Evolutionary conservation across 768 basidiomycete species (phyloP), one percentile per base, ranked within the genome.

Genomic region (Antrodiella citrinella): DNA sequence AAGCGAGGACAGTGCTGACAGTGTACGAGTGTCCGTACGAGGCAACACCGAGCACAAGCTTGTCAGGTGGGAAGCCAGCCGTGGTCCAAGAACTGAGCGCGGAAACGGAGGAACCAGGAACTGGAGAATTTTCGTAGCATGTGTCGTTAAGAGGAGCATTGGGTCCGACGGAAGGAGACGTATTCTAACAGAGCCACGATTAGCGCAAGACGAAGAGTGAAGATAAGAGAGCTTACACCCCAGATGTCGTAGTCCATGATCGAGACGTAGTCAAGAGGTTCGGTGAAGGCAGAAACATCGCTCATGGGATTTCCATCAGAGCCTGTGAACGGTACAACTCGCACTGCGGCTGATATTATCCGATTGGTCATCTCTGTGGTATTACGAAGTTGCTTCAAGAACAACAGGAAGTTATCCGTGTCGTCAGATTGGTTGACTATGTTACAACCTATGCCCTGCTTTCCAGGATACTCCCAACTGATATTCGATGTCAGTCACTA

Each of bases 401-500:
- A 90, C 3, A 67, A 54, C 26, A 93, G 76, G 66, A 86, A 88
- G 65, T 96, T 94, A 24, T 75, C 68, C 0, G 82, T 78, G 62
- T 98, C 94, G 48, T 72, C 53, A 1, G 48, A 4, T 43, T 43
- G n/a, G n/a, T n/a, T n/a, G 19, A 63, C 65, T 51, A 83, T 72
- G 63, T 95, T 96, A 57, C 87, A 87, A 1, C 78, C 79, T 1
- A 85, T 72, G 26, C 91, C 90, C 46, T 72, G 67, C 4, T 65
- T 56, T 48, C 73, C 77, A 1, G 92, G 91, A 61, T 86, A 92
- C 66, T 95, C 92, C 91, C 91, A 94, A 59, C 89, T 91, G 48
- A n/a, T 22, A 22, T 18, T 11, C 22, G 20, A 12, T 48, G 13
- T 48, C 2, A 39, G 47, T 18, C 9, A n/a, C n/a, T n/a, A n/a